These are phyloP conservation scores for Emericellopsis atlantica DNA, from an alignment of 2,329 filamentous ascomycete species.

Conservation along the genomic window DNA sequence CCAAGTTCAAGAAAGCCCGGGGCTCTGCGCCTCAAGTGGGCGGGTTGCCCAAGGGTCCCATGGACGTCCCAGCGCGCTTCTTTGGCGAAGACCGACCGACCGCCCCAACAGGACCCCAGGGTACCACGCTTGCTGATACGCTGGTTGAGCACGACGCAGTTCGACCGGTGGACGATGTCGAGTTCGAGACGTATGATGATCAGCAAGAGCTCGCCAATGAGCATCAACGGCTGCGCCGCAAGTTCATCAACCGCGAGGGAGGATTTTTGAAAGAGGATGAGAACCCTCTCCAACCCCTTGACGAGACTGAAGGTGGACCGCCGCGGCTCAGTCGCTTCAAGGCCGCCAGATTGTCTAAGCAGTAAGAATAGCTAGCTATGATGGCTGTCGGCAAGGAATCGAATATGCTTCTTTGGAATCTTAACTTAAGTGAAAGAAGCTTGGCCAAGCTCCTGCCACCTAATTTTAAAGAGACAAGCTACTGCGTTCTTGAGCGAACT, in stretches of 20 bases:
- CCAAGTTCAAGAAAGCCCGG: constrained; percentile 37
- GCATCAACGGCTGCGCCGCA: constrained; percentile 73
- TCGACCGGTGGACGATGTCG: constrained; percentile 25
- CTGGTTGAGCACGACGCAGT: constrained; percentile 41
- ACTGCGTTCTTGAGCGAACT: no score
- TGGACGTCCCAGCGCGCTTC: constrained; percentile 28
- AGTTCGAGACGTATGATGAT: constrained; percentile 57
- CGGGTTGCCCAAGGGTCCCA: constrained; percentile 24
- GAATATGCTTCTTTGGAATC: no score
- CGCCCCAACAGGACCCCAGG: constrained; percentile 35
- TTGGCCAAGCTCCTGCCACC: no score
- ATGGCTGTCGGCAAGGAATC: no score
- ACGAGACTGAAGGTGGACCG: constrained; percentile 50
- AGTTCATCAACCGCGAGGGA: constrained; percentile 70
- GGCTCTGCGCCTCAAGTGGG: constrained; percentile 6
- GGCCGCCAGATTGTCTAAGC: constrained; percentile 49
- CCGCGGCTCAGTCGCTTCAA: constrained; percentile 62
- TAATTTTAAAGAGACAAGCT: no score
- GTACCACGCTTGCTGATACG: constrained; percentile 44
- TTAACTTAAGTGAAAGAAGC: no score
- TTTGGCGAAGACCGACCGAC: constrained; percentile 21
- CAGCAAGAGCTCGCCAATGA: constrained; percentile 69
- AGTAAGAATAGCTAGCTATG: constrained; percentile 14
- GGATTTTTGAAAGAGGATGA: constrained; percentile 68
- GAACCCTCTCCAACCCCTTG: constrained; percentile 51